Percentiles rank a stretch among this genome's conserved stretches.
Conservation (phyloP, 768 basidiomycete genomes). For the Lactarius akahatsu region DNA sequence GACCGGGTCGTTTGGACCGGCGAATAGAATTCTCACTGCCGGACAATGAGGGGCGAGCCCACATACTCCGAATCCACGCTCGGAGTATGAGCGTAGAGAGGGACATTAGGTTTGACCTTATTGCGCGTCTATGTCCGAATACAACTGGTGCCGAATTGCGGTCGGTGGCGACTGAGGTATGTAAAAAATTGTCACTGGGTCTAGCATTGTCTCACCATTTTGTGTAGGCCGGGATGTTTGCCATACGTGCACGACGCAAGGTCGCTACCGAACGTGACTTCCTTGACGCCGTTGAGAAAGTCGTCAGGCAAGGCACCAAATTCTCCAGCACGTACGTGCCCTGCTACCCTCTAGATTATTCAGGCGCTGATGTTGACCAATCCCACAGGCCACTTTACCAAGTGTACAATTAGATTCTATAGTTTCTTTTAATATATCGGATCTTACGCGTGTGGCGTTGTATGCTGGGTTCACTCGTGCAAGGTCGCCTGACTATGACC, state of each 20-base stretch:
- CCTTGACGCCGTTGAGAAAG: conserved; percentile 97
- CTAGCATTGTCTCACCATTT: conserved; percentile 12
- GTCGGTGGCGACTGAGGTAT: conserved; percentile 92
- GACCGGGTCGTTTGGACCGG: conserved; percentile 94
- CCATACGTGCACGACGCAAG: conserved; percentile 93
- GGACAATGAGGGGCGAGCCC: conserved; percentile 93
- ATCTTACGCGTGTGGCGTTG: neutral
- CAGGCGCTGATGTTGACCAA: conserved; percentile 15
- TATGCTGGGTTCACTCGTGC: neutral
- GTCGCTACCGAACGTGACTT: conserved; percentile 98
- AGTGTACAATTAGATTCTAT: conserved; percentile 76
- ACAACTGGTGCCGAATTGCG: conserved; percentile 98
- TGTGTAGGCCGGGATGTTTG: conserved; percentile 95
- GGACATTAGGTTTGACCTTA: conserved; percentile 95
- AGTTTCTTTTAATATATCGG: conserved; percentile 18
- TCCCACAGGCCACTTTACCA: conserved; percentile 76
- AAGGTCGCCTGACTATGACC: conserved; percentile 1
- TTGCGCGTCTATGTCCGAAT: conserved; percentile 95
- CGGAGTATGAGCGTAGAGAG: conserved; percentile 97
- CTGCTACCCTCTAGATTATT: conserved; percentile 8
- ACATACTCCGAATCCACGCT: conserved; percentile 96
- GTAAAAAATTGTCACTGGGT: conserved; percentile 24
- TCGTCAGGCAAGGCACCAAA: conserved; percentile 95
- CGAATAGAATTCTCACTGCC: conserved; percentile 96
- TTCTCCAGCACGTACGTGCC: conserved; percentile 92